Percentiles rank a stretch among this genome's conserved stretches.
These are phyloP conservation scores for Tolypocladium paradoxum DNA, from an alignment of 2,329 filamentous ascomycete species.

Conservation along the genomic window DNA sequence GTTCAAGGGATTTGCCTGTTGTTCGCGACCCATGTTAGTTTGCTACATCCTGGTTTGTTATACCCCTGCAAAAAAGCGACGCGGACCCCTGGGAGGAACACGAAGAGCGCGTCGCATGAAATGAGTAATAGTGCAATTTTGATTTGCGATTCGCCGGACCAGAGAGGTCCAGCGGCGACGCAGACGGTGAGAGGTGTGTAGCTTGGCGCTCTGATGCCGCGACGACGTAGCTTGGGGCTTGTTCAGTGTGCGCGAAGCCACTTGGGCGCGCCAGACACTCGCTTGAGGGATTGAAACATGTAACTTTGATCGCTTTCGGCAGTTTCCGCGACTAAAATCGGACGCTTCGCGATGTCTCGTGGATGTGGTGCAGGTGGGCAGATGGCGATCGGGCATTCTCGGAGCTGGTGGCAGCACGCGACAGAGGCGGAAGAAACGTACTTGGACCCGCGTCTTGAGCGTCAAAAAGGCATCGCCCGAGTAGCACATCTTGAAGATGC, in stretches of 20 bases:
- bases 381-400: constrained; percentile 9
- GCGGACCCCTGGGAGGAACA: not conserved
- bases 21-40: constrained; percentile 36
- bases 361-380: constrained; percentile 1
- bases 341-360: not conserved
- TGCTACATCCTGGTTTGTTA: constrained; percentile 7
- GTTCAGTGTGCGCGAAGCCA: not conserved
- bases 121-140: not conserved
- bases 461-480: constrained; percentile 91
- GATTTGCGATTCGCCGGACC: not conserved
- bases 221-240: not conserved
- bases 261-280: not conserved
- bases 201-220: not conserved
- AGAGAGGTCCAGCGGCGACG: not conserved
- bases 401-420: constrained; percentile 5
- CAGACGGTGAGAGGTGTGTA: not conserved
- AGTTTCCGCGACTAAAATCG: not conserved
- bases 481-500: constrained; percentile 99
- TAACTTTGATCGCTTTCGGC: too few species aligned
- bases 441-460: constrained; percentile 88
- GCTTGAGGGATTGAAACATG: not conserved
- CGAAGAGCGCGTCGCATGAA: constrained; percentile 1
- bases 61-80: not conserved
- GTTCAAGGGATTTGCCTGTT: constrained; percentile 83
- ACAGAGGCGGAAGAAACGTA: constrained; percentile 29